Evolutionary conservation across 805 yeast species (phyloP), one percentile per base, ranked within the genome.

Genomic region (Suhomyces sp.): DNA sequence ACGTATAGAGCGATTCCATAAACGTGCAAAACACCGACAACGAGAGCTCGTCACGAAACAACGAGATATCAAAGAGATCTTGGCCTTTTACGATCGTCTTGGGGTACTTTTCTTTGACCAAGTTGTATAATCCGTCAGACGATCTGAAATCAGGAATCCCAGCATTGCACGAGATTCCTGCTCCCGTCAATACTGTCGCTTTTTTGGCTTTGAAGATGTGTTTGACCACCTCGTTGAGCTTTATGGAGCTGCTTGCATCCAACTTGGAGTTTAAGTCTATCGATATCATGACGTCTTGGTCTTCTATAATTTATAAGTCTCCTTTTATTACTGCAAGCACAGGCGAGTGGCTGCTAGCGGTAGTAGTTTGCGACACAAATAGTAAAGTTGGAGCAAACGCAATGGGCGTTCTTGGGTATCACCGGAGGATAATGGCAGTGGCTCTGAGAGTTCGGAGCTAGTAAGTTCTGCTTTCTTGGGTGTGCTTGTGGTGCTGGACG

Each of bases 91-190:
- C 84, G 17, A 86, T 78, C 9, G 80, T 74, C 42, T 77, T 78
- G 1, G 92, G 87, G 59, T 82, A 80, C 57, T 81, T 81, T 17
- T 71, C 67, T 63, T 87, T 89, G 31, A 87, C 88, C 70, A 84
- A 66, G 54, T 87, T 84, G 71, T 93, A 92, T 8, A 92, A 77
- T 2, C 98, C 98, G 59, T 87, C 82, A 8, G 85, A 74, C 4
- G 96, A 88, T 52, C 98, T 78, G 67, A 92, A 92, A 66, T 93
- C 98, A 3, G 99, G 99, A 46, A 93, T 94, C 0, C 99, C 98
- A 1, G 98, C 97, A 65, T 88, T 90, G 66, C 97, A 90, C 13
- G 97, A 90, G 54, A 93, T 90, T 0, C 99, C 99, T 2, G 99
- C 99, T 6, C 99, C 98, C 0, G 97, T 91, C 51, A 92, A 74